A percentile compares a stretch with the other conserved stretches of the same genome.
phyloP scores from a whole-genome alignment of 2,329 filamentous ascomycete genomes.

The Exophiala aquamarina region DNA sequence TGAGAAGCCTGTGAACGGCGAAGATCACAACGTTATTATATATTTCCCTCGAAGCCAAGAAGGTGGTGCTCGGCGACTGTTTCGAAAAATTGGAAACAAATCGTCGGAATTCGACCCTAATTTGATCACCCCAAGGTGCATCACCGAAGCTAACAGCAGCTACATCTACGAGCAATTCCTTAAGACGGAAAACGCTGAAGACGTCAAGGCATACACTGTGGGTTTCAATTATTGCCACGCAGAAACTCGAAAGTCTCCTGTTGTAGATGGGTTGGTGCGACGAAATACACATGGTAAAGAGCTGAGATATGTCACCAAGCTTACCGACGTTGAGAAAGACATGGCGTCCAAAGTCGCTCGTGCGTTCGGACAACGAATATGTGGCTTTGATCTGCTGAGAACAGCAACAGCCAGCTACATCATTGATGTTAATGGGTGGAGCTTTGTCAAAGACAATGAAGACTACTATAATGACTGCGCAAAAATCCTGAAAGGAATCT shows the following conservation, averaged over 20 bases:
- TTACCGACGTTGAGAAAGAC: constrained; percentile 75
- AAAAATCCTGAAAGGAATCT: constrained; percentile 81
- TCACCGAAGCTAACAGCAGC: constrained; percentile 77
- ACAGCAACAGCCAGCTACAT: constrained; percentile 90
- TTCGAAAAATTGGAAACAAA: constrained; percentile 98
- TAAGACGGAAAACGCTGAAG: constrained; percentile 93
- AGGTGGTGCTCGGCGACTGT: constrained; percentile 83
- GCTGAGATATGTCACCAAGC: constrained; percentile 86
- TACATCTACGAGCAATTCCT: constrained; percentile 98
- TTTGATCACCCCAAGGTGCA: constrained; percentile 72
- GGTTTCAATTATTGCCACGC: constrained; percentile 91
- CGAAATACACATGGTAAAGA: constrained; percentile 98
- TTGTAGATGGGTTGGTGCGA: constrained; percentile 92
- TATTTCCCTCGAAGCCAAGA: constrained; percentile 78
- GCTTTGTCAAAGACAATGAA: constrained; percentile 98
- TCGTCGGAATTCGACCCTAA: constrained; percentile 89
- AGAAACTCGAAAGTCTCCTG: constrained; percentile 94
- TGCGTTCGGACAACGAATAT: constrained; percentile 91
- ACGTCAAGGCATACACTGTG: constrained; percentile 98
- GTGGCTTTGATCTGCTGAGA: constrained; percentile 90
- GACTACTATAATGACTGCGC: constrained; percentile 95
- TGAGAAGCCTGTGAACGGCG: constrained; percentile 96
- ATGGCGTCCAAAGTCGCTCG: constrained; percentile 89
- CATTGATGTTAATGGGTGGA: constrained; percentile 99
- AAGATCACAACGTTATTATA: constrained; percentile 98